Base-by-base conservation (phyloP, 768 basidiomycete genomes). In the Favolaschia claudopus region DNA sequence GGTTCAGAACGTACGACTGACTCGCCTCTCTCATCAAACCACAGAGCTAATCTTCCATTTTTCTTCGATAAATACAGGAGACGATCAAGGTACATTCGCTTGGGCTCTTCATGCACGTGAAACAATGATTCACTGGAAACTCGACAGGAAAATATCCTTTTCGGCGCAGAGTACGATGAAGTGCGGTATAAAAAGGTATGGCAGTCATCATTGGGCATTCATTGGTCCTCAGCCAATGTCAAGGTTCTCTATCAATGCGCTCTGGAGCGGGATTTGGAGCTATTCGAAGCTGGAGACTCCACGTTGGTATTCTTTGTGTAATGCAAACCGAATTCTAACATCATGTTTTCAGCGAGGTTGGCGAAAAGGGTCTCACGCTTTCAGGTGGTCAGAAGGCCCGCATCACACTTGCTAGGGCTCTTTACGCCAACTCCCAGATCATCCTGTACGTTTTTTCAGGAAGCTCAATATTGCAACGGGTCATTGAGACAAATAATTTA, bases 71-170 rank as follows among this genome's bases (percentile, higher is more conserved):
- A 40, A 17, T 14, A n/a, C 22, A 15, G 15, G 89, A 89, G 61
- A 92, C 89, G 0, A 89, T 92, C 56, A 79, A 76, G 70, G 87
- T 85, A 46, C 37, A 59, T 45, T 38, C n/a, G 31, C 29, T 22
- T 46, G 39, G 50, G 19, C 33, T 9, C 14, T 13, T 4, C 10
- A n/a, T n/a, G n/a, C n/a, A n/a, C n/a, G n/a, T n/a, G n/a, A n/a
- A n/a, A n/a, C n/a, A n/a, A n/a, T n/a, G n/a, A n/a, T n/a, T n/a
- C n/a, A n/a, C n/a, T n/a, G n/a, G n/a, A n/a, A n/a, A n/a, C n/a
- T n/a, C n/a, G n/a, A n/a, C 64, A 85, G 72, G 90, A 93, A 44
- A 96, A 96, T 67, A 90, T 96, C 55, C 74, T 91, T 40, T 96
- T 96, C 62, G 93, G 93, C 27, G 76, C 85, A 9, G 81, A 86